Conservation (phyloP, 257 asterid genomes). For the Leonotis leonurus region DNA sequence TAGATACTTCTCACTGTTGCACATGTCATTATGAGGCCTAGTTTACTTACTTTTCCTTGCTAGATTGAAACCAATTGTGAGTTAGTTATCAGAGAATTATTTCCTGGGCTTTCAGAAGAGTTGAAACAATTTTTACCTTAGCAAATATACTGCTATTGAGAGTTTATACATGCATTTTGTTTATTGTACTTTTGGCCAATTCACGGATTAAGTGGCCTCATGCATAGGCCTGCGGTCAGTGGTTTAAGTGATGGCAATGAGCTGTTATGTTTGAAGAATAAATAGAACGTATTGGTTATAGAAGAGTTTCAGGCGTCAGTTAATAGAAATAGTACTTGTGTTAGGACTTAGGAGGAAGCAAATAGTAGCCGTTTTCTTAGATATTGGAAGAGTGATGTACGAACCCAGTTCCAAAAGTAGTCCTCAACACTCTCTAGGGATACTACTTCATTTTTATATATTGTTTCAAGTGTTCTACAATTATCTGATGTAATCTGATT, state of each 20-base stretch:
- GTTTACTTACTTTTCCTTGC: not conserved
- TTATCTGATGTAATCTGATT: conserved; percentile 15
- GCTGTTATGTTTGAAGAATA: not conserved
- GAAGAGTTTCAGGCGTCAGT: not conserved
- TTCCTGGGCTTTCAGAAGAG: not conserved
- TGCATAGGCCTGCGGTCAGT: not conserved
- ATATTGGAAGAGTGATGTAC: not conserved
- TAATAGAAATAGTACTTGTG: not conserved
- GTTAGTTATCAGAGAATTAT: not conserved
- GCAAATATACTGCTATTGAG: not conserved
- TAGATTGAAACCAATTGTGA: not conserved
- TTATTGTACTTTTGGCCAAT: not conserved
- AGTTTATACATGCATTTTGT: not conserved
- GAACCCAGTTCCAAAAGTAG: not conserved
- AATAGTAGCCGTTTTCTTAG: not conserved
- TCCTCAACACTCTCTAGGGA: not conserved
- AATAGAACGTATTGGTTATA: not conserved
- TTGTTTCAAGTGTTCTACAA: conserved; percentile 6
- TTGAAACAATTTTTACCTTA: not conserved
- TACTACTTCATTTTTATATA: not conserved
- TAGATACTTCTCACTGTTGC: not conserved
- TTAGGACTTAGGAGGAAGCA: not conserved
- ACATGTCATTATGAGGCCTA: not conserved
- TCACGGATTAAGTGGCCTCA: conserved; percentile 3
- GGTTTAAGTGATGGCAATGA: not conserved